Conservation (phyloP, 768 basidiomycete genomes). For the Crepidotus variabilis region DNA sequence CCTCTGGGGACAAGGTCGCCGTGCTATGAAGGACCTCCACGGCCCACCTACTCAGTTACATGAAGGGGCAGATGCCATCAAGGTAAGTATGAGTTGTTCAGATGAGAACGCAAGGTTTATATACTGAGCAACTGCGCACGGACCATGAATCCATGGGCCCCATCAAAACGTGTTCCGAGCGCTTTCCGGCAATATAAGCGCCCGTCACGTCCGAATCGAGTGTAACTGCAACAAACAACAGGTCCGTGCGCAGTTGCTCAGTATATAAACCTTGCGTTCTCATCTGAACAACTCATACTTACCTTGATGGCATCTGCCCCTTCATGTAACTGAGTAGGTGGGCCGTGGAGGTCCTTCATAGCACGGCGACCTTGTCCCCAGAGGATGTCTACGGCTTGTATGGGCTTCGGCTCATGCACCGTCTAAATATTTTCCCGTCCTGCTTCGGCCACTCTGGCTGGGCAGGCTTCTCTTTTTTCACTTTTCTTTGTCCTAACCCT, state of each 20-base stretch:
- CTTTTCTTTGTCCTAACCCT: no score
- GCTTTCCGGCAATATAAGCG: no score
- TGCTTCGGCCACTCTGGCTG: constrained; percentile 63
- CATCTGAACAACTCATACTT: neutral
- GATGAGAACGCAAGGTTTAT: no score
- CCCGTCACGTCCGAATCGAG: no score
- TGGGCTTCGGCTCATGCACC: constrained; percentile 76
- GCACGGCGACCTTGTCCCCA: constrained; percentile 74
- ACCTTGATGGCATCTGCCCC: neutral
- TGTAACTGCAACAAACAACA: no score
- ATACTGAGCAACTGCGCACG: no score
- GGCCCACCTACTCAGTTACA: neutral
- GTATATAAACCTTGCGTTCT: no score
- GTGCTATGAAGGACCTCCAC: constrained; percentile 53
- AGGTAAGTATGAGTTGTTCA: neutral
- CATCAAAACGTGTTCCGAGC: no score
- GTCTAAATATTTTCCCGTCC: constrained; percentile 80
- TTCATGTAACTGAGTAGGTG: neutral
- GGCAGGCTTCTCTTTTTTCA: constrained; percentile 47
- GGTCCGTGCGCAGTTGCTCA: no score
- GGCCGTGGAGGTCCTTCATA: constrained; percentile 41
- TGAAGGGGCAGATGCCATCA: neutral
- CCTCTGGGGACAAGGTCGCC: constrained; percentile 72
- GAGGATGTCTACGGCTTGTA: constrained; percentile 56
- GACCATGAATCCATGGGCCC: no score